A percentile compares a stretch with the other conserved stretches of the same genome.
Evolutionary conservation across 2,329 filamentous ascomycete species (phyloP).

Genomic region (Neopestalotiopsis sp.): DNA sequence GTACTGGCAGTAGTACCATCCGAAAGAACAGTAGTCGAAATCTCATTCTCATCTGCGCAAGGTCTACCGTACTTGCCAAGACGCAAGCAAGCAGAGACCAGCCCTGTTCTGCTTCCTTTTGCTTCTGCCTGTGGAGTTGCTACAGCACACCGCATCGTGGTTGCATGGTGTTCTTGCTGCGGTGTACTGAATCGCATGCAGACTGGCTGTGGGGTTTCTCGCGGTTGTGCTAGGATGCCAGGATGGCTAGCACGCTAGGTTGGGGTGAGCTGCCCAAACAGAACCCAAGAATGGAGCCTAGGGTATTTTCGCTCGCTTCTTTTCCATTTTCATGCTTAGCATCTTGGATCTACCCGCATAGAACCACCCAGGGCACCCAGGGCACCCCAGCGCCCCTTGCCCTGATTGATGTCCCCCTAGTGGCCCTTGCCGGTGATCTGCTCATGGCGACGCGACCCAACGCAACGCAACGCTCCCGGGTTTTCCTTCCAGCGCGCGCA

Average conservation of each 20-base stretch:
- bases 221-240: too few relatives aligned
- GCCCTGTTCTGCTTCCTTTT: background rate
- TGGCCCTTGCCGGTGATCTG: background rate
- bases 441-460: background rate
- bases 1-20: conserved; percentile 29
- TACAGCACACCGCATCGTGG: conserved; percentile 8
- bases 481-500: background rate
- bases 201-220: conserved; percentile 7
- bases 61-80: background rate
- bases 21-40: background rate
- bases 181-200: conserved; percentile 2
- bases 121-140: background rate
- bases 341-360: conserved; percentile 11
- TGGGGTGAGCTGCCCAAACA: background rate
- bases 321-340: background rate
- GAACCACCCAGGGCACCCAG: too few relatives aligned
- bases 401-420: too few relatives aligned
- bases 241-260: too few relatives aligned
- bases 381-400: too few relatives aligned
- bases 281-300: background rate
- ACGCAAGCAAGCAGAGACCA: background rate
- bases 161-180: background rate
- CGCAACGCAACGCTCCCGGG: background rate
- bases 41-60: conserved; percentile 10
- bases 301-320: background rate